Evolutionary conservation across 1,284 basidiomycete genomes (phyloP).

Genomic region (Taiwanofungus camphoratus): DNA sequence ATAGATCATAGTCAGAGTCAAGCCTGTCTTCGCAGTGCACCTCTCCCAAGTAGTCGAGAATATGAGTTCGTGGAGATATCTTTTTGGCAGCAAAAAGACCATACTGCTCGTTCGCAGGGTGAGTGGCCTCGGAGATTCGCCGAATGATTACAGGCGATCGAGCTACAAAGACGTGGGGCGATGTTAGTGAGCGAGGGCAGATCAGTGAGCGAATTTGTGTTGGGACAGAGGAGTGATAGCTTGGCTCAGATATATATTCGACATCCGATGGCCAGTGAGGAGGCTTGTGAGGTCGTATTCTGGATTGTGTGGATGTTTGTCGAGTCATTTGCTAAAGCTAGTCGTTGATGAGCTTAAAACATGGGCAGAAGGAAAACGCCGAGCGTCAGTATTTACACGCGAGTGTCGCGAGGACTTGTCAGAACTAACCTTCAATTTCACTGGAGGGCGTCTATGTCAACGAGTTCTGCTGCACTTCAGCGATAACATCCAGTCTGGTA

Average conservation of each 20-base stretch:
- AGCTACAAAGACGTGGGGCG: background rate
- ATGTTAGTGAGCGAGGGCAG: constrained; percentile 1
- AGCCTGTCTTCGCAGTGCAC: constrained; percentile 72
- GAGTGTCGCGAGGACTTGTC: no score
- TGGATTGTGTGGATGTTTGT: no score
- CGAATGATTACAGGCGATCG: constrained; percentile 20
- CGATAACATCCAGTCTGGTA: background rate
- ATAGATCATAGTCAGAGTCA: constrained; percentile 82
- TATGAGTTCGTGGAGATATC: constrained; percentile 58
- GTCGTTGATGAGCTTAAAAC: no score
- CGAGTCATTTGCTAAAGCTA: no score
- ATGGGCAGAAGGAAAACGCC: no score
- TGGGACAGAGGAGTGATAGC: constrained; percentile 52
- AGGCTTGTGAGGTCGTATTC: no score
- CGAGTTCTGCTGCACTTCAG: no score
- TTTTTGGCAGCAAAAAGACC: constrained; percentile 78
- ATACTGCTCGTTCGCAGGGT: constrained; percentile 65
- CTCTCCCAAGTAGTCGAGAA: constrained; percentile 82
- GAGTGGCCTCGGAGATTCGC: constrained; percentile 17
- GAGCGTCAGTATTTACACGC: no score
- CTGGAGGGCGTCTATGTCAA: no score
- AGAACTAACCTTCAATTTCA: no score
- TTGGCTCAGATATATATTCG: constrained; percentile 37
- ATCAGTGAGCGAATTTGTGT: constrained; percentile 27
- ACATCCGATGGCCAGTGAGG: constrained; percentile 48